Conservation (phyloP, 768 basidiomycete species). For the Agaricus sinodeliciosus region DNA sequence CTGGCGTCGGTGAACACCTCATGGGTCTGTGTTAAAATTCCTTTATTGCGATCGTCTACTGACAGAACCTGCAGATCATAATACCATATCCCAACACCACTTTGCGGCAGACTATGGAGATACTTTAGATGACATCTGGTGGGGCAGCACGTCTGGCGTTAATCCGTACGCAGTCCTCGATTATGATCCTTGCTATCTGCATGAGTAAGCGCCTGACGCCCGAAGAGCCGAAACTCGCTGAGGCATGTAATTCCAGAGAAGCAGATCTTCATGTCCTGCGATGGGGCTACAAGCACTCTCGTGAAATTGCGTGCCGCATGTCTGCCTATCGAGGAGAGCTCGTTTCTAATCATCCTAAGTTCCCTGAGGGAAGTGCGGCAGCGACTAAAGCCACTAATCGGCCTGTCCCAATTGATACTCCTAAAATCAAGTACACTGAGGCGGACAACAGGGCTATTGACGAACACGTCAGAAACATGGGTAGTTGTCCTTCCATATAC, state of each 20-base stretch:
- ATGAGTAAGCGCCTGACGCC: slow-evolving; percentile 26
- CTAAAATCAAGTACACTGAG: slow-evolving; percentile 33
- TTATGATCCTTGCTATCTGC: slow-evolving; percentile 40
- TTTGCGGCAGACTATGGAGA: slow-evolving; percentile 37
- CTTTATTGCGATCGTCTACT: not conserved
- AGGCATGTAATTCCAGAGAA: slow-evolving; percentile 19
- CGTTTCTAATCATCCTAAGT: slow-evolving; percentile 27
- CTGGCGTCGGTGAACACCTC: slow-evolving; percentile 72
- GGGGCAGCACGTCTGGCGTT: slow-evolving; percentile 29
- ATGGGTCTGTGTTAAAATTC: slow-evolving; percentile 29
- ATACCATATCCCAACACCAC: slow-evolving; percentile 30
- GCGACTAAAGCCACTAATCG: slow-evolving; percentile 14
- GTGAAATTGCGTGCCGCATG: slow-evolving; percentile 53
- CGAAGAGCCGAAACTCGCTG: not conserved
- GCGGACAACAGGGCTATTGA: slow-evolving; percentile 39
- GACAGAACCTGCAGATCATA: slow-evolving; percentile 30
- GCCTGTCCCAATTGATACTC: slow-evolving; percentile 26
- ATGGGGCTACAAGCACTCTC: slow-evolving; percentile 48
- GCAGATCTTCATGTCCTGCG: slow-evolving; percentile 39
- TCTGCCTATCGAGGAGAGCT: slow-evolving; percentile 33
- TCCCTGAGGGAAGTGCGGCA: slow-evolving; percentile 27
- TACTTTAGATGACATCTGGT: slow-evolving; percentile 43
- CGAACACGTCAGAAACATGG: slow-evolving; percentile 22
- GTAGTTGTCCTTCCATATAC: not conserved
- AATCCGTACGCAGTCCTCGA: slow-evolving; percentile 34